Conservation (phyloP, 2,329 filamentous ascomycete species). For the Elsinoe arachidis region DNA sequence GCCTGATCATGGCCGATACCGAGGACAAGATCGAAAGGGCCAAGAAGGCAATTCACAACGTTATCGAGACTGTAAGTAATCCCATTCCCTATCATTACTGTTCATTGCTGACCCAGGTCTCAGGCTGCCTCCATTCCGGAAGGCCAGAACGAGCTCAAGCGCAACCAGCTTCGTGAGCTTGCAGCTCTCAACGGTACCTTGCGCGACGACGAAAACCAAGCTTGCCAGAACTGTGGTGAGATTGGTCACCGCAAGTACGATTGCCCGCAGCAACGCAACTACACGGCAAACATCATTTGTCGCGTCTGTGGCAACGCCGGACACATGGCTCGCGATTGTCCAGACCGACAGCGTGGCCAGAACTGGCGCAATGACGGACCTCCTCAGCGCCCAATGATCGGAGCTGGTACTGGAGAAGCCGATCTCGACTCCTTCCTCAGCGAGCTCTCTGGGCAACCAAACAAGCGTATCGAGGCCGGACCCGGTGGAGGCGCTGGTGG, state of each 20-base stretch:
- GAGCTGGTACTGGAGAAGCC: slow-evolving; percentile 67
- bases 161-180: slow-evolving; percentile 95
- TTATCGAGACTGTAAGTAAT: slow-evolving; percentile 85
- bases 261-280: slow-evolving; percentile 95
- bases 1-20: slow-evolving; percentile 98
- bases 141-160: slow-evolving; percentile 97
- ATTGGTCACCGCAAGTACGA: slow-evolving; percentile 99
- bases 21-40: slow-evolving; percentile 99
- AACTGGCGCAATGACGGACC: slow-evolving; percentile 78
- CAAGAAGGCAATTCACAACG: slow-evolving; percentile 95
- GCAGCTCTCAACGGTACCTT: slow-evolving; percentile 97
- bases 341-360: slow-evolving; percentile 80
- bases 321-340: slow-evolving; percentile 97
- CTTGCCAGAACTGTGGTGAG: slow-evolving; percentile 97
- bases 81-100: neutral
- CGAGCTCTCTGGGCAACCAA: slow-evolving; percentile 62
- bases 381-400: slow-evolving; percentile 31
- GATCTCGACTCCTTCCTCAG: slow-evolving; percentile 99
- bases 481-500: slow-evolving; percentile 54
- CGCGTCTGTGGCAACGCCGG: slow-evolving; percentile 96
- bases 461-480: slow-evolving; percentile 78
- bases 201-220: slow-evolving; percentile 97
- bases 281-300: slow-evolving; percentile 98
- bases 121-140: slow-evolving; percentile 97
- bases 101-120: slow-evolving; percentile 25